These are phyloP conservation scores for Ascoidea rubescens DNA, from an alignment of 805 yeast species.

Conservation along the genomic window DNA sequence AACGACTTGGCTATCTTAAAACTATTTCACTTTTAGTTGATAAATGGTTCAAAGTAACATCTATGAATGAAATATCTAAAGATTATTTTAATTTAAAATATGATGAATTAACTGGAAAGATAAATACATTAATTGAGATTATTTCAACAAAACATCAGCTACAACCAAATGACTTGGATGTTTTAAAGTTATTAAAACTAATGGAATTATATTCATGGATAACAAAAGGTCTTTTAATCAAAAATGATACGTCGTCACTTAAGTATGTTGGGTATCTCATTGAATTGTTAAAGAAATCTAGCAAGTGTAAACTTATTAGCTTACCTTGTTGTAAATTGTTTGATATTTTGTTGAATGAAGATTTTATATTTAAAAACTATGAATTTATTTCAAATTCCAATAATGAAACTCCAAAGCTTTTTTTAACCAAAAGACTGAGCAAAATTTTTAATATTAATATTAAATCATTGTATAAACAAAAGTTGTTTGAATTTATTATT, in stretches of 20 bases:
- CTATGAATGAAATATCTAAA: neutral
- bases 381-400: neutral
- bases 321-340: slow-evolving; percentile 31
- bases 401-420: neutral
- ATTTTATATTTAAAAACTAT: slow-evolving; percentile 1
- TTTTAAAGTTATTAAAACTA: too few species aligned
- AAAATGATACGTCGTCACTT: slow-evolving; percentile 29
- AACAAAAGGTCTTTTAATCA: slow-evolving; percentile 53
- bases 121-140: slow-evolving; percentile 1
- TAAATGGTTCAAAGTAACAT: slow-evolving; percentile 27
- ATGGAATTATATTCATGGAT: slow-evolving; percentile 59
- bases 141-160: neutral
- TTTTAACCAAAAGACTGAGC: neutral
- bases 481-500: slow-evolving; percentile 47
- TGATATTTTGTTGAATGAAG: slow-evolving; percentile 47
- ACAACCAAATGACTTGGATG: neutral
- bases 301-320: neutral
- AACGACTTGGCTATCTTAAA: slow-evolving; percentile 43
- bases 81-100: neutral
- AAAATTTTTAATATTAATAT: slow-evolving; percentile 39
- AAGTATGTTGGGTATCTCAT: slow-evolving; percentile 22
- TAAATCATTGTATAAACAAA: slow-evolving; percentile 67
- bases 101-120: slow-evolving; percentile 3
- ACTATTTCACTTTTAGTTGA: slow-evolving; percentile 40
- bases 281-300: slow-evolving; percentile 17